Conservation (phyloP, 106 monocot genomes). For the Dendrobium catenatum region DNA sequence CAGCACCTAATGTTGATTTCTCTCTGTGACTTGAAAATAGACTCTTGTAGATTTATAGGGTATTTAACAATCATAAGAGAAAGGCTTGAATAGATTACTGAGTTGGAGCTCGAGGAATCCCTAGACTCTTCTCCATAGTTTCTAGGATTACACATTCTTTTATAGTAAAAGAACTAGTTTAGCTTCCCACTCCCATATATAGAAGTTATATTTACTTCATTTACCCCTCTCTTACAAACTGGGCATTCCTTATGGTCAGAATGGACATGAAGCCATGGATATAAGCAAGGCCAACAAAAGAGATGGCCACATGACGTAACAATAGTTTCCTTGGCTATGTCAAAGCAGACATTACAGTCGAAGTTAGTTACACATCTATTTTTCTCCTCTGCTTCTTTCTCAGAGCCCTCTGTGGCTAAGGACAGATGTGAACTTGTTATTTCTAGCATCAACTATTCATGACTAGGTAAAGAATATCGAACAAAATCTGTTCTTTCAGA, state of each 20-base stretch:
- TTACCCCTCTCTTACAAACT: conserved; percentile 13
- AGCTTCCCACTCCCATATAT: conserved; percentile 15
- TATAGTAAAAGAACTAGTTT: neutral
- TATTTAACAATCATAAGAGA: conserved; percentile 10
- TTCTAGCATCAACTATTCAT: conserved; percentile 7
- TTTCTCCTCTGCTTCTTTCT: conserved; percentile 6
- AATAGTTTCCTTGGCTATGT: conserved; percentile 17
- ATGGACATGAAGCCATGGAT: conserved; percentile 19
- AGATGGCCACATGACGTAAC: conserved; percentile 20
- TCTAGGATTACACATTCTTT: neutral
- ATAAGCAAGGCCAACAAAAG: conserved; percentile 24
- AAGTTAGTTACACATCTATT: conserved; percentile 1
- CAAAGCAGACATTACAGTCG: conserved; percentile 19
- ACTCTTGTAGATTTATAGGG: conserved; percentile 6
- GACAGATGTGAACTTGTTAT: neutral
- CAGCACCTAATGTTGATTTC: neutral
- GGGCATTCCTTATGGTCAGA: conserved; percentile 10
- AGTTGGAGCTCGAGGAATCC: conserved; percentile 17
- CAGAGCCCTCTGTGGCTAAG: conserved; percentile 1
- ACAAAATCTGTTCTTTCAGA: neutral
- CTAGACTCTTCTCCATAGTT: neutral
- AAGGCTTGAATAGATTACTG: conserved; percentile 10
- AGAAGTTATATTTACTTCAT: conserved; percentile 11
- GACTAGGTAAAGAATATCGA: conserved; percentile 2
- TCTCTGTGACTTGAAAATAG: neutral